These are phyloP conservation scores for Prototheca cutis DNA, from an alignment of 163 green algal species.

Conservation along the genomic window DNA sequence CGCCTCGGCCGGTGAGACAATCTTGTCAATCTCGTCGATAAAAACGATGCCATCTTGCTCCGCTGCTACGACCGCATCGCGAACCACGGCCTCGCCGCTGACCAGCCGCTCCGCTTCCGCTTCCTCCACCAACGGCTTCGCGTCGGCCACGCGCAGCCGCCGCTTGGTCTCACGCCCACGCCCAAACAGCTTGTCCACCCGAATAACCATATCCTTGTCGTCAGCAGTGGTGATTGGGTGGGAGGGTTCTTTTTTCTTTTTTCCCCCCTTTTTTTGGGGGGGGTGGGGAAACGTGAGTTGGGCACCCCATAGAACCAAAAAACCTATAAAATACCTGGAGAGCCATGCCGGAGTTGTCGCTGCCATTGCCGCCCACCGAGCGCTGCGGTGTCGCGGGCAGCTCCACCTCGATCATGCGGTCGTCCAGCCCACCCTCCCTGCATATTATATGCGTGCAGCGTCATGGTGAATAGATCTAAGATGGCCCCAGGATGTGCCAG, in stretches of 20 bases:
- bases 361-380: slow-evolving; percentile 7
- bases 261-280: no score
- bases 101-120: slow-evolving; percentile 72
- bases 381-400: slow-evolving; percentile 17
- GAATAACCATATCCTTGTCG: slow-evolving; percentile 49
- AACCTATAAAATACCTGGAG: no score
- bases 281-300: no score
- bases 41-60: slow-evolving; percentile 64
- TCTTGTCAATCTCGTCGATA: slow-evolving; percentile 27
- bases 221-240: no score
- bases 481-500: no score
- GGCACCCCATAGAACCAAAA: no score
- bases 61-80: slow-evolving; percentile 74
- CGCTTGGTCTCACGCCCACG: slow-evolving; percentile 36
- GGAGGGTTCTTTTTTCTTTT: no score
- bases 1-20: slow-evolving; percentile 98
- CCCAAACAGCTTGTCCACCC: slow-evolving; percentile 45
- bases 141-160: slow-evolving; percentile 51
- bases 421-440: slow-evolving; percentile 53
- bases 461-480: no score
- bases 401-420: slow-evolving; percentile 57
- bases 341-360: no score
- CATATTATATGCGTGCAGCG: no score
- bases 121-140: slow-evolving; percentile 77
- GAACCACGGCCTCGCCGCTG: slow-evolving; percentile 59